Evolutionary conservation across 495 filamentous ascomycete species (phyloP).

Genomic region (Aspergillus steynii): DNA sequence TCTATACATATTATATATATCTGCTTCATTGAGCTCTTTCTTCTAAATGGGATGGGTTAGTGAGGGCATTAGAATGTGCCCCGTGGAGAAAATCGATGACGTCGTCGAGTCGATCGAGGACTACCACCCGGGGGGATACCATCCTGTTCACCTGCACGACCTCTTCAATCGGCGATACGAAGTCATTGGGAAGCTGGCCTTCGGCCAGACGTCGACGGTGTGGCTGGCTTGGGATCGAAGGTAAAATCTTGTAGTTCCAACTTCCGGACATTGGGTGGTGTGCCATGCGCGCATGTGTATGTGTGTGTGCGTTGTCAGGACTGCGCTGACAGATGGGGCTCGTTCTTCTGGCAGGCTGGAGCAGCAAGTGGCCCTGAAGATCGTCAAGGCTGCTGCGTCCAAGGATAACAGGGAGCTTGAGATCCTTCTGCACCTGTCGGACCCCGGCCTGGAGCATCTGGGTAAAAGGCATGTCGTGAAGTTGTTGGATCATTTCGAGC

Average conservation of each 20-base stretch:
- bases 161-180: conserved; percentile 44
- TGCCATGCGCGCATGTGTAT: too few relatives aligned
- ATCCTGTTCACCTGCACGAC: conserved; percentile 26
- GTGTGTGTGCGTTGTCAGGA: background rate
- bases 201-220: conserved; percentile 51
- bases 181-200: conserved; percentile 55
- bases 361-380: conserved; percentile 34
- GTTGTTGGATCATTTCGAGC: conserved; percentile 44
- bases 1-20: background rate
- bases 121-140: conserved; percentile 25
- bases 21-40: background rate
- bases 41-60: background rate
- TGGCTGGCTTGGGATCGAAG: conserved; percentile 49
- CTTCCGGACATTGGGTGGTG: background rate
- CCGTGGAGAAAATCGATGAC: conserved; percentile 23
- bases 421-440: conserved; percentile 10
- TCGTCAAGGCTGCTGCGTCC: conserved; percentile 29
- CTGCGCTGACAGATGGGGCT: background rate
- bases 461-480: conserved; percentile 36
- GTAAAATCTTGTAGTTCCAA: background rate
- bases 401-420: conserved; percentile 10
- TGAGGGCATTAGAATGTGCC: conserved; percentile 16
- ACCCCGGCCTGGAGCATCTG: conserved; percentile 17
- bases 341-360: background rate
- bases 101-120: conserved; percentile 26